Evolutionary conservation across 805 yeast genomes (phyloP), one percentile per base, ranked within the genome.

Genomic region (Wickerhamiella hasegawae): DNA sequence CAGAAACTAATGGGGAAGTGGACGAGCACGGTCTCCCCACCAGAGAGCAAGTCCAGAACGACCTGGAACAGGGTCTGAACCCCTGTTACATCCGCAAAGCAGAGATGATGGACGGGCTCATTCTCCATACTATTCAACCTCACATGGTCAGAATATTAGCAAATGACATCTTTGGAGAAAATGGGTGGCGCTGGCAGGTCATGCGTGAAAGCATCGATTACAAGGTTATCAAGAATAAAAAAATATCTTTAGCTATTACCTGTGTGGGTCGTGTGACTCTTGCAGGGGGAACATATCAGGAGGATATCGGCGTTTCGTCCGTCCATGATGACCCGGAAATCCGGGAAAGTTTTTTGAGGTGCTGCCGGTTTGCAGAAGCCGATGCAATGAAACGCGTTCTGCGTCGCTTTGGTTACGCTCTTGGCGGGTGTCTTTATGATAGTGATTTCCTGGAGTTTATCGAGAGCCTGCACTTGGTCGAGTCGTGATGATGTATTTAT

Each of bases 331-430:
- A 4, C 14, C 11, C 5, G 19, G 30, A 14, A 5, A 12, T 17
- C 18, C 6, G 14, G 19, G 6, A 16, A 11, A 4, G 4, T 5
- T 14, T 16, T 17, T 19, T 28, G 19, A 6, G 14, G 5, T 28
- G 30, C 12, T 28, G 30, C 30, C 18, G 19, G 5, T 16, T 14
- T 6, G 30, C 30, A 8, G 19, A 68, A 12, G 78, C 85, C 0
- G 85, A 80, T 52, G 96, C 80, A 0, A 57, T 78, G 39, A 84
- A 83, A 55, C 62, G 90, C 33, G 76, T 87, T 11, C 60, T 85
- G 36, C 61, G 92, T 41, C 74, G 77, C 43, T 81, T 83, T 49
- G 94, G 93, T 25, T 70, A 76, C 44, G 74, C 81, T 0, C 55
- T 78, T 39, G 87, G 87, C 1, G 56, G 55, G 41, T 60, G 65